Evolutionary conservation across 331 rosid genomes (phyloP).

Genomic region (Rosa hybrid): DNA sequence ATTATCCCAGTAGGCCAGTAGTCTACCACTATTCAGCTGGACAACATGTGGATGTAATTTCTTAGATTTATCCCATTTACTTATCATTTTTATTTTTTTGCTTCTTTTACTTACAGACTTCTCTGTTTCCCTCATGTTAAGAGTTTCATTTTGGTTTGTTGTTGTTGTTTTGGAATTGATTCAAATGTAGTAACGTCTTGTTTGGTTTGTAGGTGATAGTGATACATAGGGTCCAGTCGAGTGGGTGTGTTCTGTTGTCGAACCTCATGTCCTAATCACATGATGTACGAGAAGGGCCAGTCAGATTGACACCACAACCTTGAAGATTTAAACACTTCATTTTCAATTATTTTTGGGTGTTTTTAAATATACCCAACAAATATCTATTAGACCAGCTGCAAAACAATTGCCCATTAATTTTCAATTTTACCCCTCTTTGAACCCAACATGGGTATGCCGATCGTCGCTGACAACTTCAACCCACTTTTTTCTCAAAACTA

Average conservation of each 20-base stretch:
- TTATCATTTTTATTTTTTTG: background rate
- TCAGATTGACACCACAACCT: background rate
- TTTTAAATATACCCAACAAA: too few species aligned
- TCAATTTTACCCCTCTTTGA: too few species aligned
- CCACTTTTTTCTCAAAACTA: too few species aligned
- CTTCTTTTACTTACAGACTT: background rate
- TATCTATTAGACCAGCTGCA: too few species aligned
- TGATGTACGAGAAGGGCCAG: background rate
- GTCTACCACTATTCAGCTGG: constrained; percentile 14
- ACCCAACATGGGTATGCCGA: too few species aligned
- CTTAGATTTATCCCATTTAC: background rate
- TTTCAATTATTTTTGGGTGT: too few species aligned
- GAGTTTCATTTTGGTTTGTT: background rate
- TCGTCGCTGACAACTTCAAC: too few species aligned
- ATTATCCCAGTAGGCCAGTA: background rate
- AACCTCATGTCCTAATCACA: background rate
- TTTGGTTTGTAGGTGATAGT: background rate
- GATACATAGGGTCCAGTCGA: background rate
- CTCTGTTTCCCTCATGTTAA: background rate
- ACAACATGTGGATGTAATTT: constrained; percentile 6
- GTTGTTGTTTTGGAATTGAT: too few species aligned
- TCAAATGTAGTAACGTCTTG: background rate
- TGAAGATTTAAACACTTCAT: background rate
- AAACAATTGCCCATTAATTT: too few species aligned
- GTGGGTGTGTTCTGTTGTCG: background rate